A percentile compares a stretch with the other conserved stretches of the same genome.
These are phyloP conservation scores for Xylaria curta DNA, from an alignment of 495 filamentous ascomycete genomes.

Conservation along the genomic window DNA sequence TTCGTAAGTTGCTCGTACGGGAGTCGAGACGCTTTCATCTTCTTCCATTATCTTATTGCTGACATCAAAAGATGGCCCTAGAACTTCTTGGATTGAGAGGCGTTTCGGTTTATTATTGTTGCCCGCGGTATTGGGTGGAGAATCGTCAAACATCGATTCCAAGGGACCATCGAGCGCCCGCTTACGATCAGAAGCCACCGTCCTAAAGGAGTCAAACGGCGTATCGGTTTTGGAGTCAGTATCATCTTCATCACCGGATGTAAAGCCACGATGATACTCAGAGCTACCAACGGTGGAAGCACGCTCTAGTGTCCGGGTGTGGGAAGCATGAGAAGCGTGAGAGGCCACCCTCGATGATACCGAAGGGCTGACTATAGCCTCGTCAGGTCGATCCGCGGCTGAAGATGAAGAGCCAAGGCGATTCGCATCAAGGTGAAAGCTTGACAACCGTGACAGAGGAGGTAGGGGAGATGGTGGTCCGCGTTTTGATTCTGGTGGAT, in stretches of 20 bases:
- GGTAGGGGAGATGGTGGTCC: slow-evolving; percentile 63
- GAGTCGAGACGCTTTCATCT: slow-evolving; percentile 65
- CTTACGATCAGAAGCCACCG: slow-evolving; percentile 69
- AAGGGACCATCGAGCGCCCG: slow-evolving; percentile 65
- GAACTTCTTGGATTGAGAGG: slow-evolving; percentile 61
- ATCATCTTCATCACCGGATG: slow-evolving; percentile 83
- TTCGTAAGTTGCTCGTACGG: slow-evolving; percentile 50
- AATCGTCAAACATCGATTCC: slow-evolving; percentile 87
- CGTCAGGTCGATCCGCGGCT: slow-evolving; percentile 30
- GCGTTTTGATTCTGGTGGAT: slow-evolving; percentile 46
- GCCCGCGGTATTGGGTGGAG: slow-evolving; percentile 59
- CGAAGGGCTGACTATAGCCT: slow-evolving; percentile 21
- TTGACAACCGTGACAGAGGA: slow-evolving; percentile 61
- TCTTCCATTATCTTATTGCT: slow-evolving; percentile 69
- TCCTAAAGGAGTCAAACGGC: slow-evolving; percentile 89
- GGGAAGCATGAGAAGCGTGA: slow-evolving; percentile 36
- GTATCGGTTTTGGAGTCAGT: slow-evolving; percentile 87
- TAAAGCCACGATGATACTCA: slow-evolving; percentile 77
- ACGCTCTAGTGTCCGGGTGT: slow-evolving; percentile 66
- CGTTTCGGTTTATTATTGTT: slow-evolving; percentile 61
- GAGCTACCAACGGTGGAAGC: slow-evolving; percentile 84
- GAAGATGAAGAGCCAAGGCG: slow-evolving; percentile 50
- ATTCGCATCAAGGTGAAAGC: slow-evolving; percentile 61
- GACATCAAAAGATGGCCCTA: slow-evolving; percentile 54
- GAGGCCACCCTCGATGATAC: slow-evolving; percentile 43